Evolutionary conservation across 1,284 basidiomycete species (phyloP), one percentile per base, ranked within the genome.

Genomic region (Cutaneotrichosporon cutaneum): DNA sequence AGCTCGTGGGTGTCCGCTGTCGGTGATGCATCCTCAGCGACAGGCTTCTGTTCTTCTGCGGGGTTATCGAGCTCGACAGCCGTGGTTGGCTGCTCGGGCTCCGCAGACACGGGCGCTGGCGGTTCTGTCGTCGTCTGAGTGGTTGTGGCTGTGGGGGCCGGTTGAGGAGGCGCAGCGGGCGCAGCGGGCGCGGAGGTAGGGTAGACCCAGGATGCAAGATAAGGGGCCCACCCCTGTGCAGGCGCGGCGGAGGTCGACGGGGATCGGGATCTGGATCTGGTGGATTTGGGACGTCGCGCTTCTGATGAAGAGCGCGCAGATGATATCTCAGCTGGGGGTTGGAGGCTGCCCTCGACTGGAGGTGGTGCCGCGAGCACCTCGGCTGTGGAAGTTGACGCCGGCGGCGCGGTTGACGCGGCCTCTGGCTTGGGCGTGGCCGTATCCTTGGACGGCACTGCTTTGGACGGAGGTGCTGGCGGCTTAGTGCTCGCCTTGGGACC

Each of bases 201-300:
- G 61, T 39, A 68, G 30, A 75, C 70, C 44, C 71, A 68, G 6
- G 70, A 71, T 30, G 67, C 69, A 24, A 75, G 56, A 61, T 71
- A 73, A 4, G 69, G 56, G 16, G 69, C 71, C 73, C 73, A 75
- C 1, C 71, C 68, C n/a, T 53, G 58, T 1, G 44, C 27, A 8
- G 45, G 45, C 45, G 45, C 45, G 9, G 50, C 24, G 24, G 51
- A 22, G 6, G 30, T 35, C 32, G 51, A 42, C 18, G 39, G 39
- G 16, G 39, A 42, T n/a, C 51, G 39, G 16, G 39, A 42, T n/a
- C 51, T 33, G 24, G 5, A 27, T 50, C 47, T 22, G 22, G 13
- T 50, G 30, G 14, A 18, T 4, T 16, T 32, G 21, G 13, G 51
- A 7, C 13, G 7, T 18, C n/a, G 22, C 26, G 24, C 45, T 14